Evolutionary conservation across 2,329 filamentous ascomycete species (phyloP).

Genomic region (Intubia oerlemansii): DNA sequence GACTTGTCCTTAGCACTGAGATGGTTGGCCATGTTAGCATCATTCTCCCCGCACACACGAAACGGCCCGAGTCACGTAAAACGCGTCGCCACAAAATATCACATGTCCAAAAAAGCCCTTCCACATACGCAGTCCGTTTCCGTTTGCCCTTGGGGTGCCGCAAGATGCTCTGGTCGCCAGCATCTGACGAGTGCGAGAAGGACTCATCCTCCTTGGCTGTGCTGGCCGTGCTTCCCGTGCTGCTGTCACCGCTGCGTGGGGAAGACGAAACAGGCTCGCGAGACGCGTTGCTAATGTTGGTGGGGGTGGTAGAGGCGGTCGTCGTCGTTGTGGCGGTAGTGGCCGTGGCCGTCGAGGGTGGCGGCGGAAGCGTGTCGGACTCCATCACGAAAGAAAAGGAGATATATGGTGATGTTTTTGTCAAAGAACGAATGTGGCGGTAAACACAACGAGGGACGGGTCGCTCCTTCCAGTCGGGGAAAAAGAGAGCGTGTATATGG

Average conservation of each 20-base stretch:
- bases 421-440: too few species aligned
- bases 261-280: conserved; percentile 5
- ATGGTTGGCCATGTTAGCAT: conserved; percentile 3
- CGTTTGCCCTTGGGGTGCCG: conserved; percentile 37
- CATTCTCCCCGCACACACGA: too few species aligned
- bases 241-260: conserved; percentile 4
- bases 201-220: conserved; percentile 5
- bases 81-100: not conserved
- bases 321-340: conserved; percentile 4
- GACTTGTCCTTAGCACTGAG: conserved; percentile 69
- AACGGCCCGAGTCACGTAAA: too few species aligned
- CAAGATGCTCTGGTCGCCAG: conserved; percentile 4
- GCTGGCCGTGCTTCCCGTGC: too few species aligned
- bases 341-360: too few species aligned
- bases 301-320: conserved; percentile 2
- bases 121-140: conserved; percentile 39
- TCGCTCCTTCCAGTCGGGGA: too few species aligned
- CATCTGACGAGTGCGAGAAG: conserved; percentile 5
- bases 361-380: too few species aligned
- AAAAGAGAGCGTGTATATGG: too few species aligned
- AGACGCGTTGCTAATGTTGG: conserved; percentile 1
- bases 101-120: too few species aligned
- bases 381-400: too few species aligned
- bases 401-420: too few species aligned
- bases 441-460: too few species aligned